Conservation (phyloP, 768 basidiomycete genomes). For the Coprinopsis marcescibilis region DNA sequence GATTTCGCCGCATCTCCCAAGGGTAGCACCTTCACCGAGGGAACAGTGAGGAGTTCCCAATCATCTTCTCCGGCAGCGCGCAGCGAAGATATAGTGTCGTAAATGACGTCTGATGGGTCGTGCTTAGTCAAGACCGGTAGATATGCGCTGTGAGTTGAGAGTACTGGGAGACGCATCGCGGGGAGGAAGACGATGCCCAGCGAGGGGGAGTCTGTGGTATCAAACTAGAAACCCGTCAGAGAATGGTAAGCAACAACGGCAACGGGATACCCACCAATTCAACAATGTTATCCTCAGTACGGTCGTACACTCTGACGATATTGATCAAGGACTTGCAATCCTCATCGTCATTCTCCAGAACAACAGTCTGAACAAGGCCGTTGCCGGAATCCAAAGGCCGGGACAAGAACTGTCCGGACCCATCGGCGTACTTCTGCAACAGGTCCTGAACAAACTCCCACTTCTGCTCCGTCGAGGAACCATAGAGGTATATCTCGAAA, state of each 20-base stretch:
- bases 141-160: conserved; percentile 40
- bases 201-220: conserved; percentile 42
- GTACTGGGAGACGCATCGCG: conserved; percentile 30
- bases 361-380: conserved; percentile 22
- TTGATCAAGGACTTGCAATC: conserved; percentile 23
- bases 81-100: conserved; percentile 19
- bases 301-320: conserved; percentile 32
- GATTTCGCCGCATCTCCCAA: conserved; percentile 28
- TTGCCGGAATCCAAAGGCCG: conserved; percentile 20
- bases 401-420: conserved; percentile 29
- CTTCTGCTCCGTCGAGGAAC: conserved; percentile 50
- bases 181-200: conserved; percentile 69
- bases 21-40: conserved; percentile 33
- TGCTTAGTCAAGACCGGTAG: conserved; percentile 45
- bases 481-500: conserved; percentile 66
- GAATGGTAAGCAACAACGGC: conserved; percentile 28
- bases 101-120: conserved; percentile 20
- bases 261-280: conserved; percentile 29
- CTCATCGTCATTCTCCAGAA: conserved; percentile 22
- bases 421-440: conserved; percentile 46
- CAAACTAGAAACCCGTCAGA: conserved; percentile 35
- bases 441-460: conserved; percentile 57
- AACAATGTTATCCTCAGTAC: conserved; percentile 24
- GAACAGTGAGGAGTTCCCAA: conserved; percentile 40
- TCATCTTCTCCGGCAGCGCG: conserved; percentile 31